phyloP scores from a whole-genome alignment of 2,329 filamentous ascomycete species.

The Thelonectria discophora region DNA sequence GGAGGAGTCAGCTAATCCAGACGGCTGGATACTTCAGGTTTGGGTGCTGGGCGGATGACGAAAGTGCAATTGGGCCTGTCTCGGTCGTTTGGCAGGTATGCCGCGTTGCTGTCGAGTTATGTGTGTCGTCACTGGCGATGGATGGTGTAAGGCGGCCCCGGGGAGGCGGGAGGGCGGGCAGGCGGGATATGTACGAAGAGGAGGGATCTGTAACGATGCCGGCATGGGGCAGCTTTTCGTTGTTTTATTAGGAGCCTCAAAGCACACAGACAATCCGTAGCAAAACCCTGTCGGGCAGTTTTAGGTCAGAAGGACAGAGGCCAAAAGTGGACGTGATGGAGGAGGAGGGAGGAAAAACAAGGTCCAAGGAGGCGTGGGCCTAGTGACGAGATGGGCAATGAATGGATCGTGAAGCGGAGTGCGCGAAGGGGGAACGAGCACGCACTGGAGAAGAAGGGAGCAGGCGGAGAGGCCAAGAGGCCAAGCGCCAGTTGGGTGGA shows the following conservation, averaged over 20 bases:
- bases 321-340: slow-evolving; percentile 6
- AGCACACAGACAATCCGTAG: slow-evolving; percentile 14
- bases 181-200: slow-evolving; percentile 10
- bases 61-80: slow-evolving; percentile 11
- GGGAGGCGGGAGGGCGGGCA: slow-evolving; percentile 9
- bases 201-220: slow-evolving; percentile 16
- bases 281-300: slow-evolving; percentile 14
- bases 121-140: slow-evolving; percentile 21
- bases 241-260: slow-evolving; percentile 20
- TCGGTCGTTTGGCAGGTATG: slow-evolving; percentile 6
- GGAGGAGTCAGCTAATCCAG: slow-evolving; percentile 14
- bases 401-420: slow-evolving; percentile 17
- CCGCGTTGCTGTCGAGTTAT: background rate
- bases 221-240: slow-evolving; percentile 20
- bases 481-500: slow-evolving; percentile 14
- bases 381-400: slow-evolving; percentile 14
- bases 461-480: background rate
- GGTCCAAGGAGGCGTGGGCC: slow-evolving; percentile 13
- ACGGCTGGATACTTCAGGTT: slow-evolving; percentile 15
- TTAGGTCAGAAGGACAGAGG: slow-evolving; percentile 17
- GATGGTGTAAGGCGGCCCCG: slow-evolving; percentile 2
- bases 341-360: background rate
- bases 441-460: background rate
- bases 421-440: slow-evolving; percentile 14
- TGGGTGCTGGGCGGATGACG: slow-evolving; percentile 13